Evolutionary conservation across 148 eudicot species (phyloP).

Genomic region (Dysphania ambrosioides): DNA sequence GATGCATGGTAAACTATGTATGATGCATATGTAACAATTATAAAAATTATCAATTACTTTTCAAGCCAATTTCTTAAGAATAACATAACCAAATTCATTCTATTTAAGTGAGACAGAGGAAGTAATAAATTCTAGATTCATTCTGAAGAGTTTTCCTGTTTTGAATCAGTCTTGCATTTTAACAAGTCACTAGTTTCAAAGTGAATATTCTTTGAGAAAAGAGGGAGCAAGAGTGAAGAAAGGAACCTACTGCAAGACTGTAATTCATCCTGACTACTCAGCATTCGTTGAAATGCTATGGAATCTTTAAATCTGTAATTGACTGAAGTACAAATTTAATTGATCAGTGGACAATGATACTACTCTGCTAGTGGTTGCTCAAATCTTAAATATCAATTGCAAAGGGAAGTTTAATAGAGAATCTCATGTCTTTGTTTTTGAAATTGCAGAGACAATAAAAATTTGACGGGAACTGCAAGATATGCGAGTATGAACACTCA

Average conservation of each 20-base stretch:
- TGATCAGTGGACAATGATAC: background rate
- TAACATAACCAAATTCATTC: background rate
- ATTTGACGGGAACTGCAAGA: constrained; percentile 96
- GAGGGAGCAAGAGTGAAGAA: background rate
- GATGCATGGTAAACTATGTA: too few species aligned
- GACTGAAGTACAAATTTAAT: background rate
- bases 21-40: background rate
- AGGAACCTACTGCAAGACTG: background rate
- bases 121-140: background rate
- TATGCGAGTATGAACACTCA: constrained; percentile 97
- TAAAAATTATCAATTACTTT: too few species aligned
- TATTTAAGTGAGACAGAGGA: background rate
- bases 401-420: background rate
- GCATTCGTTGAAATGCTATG: background rate
- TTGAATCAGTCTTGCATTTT: background rate
- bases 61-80: background rate
- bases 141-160: background rate
- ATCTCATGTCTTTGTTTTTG: constrained; percentile 12
- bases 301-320: background rate
- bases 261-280: background rate
- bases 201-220: background rate
- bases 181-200: background rate
- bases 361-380: background rate
- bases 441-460: constrained; percentile 81
- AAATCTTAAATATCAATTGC: background rate